Conservation (phyloP, 2,329 filamentous ascomycete genomes). For the Aspergillus sp. region DNA sequence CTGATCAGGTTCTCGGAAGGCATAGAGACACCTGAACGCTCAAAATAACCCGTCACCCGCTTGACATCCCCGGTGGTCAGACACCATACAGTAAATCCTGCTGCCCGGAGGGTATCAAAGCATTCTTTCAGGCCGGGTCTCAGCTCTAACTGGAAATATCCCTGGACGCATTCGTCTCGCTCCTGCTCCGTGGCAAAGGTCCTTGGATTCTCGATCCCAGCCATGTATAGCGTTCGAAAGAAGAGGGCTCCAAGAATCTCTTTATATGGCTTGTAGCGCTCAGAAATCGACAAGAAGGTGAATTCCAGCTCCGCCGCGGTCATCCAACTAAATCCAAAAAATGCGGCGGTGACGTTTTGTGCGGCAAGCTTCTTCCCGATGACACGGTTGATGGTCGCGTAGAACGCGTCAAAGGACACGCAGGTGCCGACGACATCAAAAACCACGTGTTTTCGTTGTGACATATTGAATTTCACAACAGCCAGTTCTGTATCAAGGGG, state of each 20-base stretch:
- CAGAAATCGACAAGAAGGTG: constrained; percentile 44
- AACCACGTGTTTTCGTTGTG: constrained; percentile 45
- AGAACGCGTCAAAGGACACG: constrained; percentile 45
- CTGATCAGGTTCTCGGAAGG: constrained; percentile 50
- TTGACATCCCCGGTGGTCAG: constrained; percentile 52
- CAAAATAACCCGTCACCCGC: constrained; percentile 54
- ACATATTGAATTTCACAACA: no score
- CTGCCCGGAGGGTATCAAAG: constrained; percentile 40
- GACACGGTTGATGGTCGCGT: constrained; percentile 32
- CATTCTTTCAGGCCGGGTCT: constrained; percentile 28
- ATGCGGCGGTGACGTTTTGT: constrained; percentile 33
- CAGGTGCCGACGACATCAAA: constrained; percentile 53
- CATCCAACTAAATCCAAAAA: constrained; percentile 46
- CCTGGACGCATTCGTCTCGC: constrained; percentile 34
- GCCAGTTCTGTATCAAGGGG: no score
- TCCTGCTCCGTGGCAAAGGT: constrained; percentile 39
- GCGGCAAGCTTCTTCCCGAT: constrained; percentile 36
- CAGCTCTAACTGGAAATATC: constrained; percentile 33
- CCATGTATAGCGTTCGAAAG: constrained; percentile 42
- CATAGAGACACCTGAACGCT: constrained; percentile 48
- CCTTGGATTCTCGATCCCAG: constrained; percentile 40
- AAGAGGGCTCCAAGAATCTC: constrained; percentile 41
- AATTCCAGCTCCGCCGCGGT: constrained; percentile 45
- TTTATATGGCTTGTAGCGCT: constrained; percentile 40
- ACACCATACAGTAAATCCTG: constrained; percentile 54